Evolutionary conservation across 2,329 filamentous ascomycete species (phyloP).

Genomic region (Fusarium devonianum): DNA sequence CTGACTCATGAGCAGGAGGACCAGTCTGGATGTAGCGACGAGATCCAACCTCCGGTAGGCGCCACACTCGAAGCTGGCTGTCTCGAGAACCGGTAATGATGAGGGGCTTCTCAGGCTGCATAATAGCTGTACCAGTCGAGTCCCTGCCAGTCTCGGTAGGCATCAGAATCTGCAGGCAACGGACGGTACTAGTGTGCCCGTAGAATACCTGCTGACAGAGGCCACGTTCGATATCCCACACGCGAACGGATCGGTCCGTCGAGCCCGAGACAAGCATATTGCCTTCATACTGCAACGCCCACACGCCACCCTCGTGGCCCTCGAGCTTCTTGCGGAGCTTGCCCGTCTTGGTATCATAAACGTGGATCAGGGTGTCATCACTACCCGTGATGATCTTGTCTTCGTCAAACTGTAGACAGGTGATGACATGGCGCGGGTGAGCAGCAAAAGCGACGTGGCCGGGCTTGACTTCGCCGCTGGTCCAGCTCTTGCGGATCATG

Average conservation of each 20-base stretch:
- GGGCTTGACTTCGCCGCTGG: constrained; percentile 82
- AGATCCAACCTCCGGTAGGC: constrained; percentile 81
- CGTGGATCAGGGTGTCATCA: constrained; percentile 96
- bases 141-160: constrained; percentile 78
- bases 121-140: constrained; percentile 75
- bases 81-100: constrained; percentile 98
- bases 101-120: constrained; percentile 92
- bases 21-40: constrained; percentile 80
- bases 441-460: constrained; percentile 95
- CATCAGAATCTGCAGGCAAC: constrained; percentile 93
- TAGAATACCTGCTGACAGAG: constrained; percentile 95
- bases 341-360: constrained; percentile 96
- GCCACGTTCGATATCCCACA: constrained; percentile 96
- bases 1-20: constrained; percentile 74
- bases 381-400: constrained; percentile 98
- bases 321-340: constrained; percentile 82
- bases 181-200: constrained; percentile 95
- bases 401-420: constrained; percentile 95
- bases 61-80: constrained; percentile 93
- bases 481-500: constrained; percentile 92
- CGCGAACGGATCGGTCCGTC: constrained; percentile 96
- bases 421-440: constrained; percentile 95
- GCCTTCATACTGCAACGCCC: constrained; percentile 95
- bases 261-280: constrained; percentile 95
- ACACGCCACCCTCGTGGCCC: constrained; percentile 96